phyloP scores from a whole-genome alignment of 2,329 filamentous ascomycete genomes.

The Monosporascus sp. region DNA sequence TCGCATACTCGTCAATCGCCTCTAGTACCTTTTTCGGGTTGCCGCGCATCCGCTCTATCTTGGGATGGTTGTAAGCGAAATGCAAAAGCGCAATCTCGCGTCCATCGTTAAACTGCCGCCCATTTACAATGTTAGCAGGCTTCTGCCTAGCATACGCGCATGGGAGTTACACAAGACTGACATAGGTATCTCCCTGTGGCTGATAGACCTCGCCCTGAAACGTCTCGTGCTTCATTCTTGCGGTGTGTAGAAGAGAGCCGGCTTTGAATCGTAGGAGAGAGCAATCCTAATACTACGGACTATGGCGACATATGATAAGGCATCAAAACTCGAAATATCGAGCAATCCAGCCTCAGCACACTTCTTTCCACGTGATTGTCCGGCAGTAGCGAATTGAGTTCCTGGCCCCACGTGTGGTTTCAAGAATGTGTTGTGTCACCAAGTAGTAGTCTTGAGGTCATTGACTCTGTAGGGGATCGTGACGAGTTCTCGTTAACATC shows the following conservation, averaged over 20 bases:
- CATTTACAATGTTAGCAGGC: background rate
- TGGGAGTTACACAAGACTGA: constrained; percentile 7
- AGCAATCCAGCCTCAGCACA: no score
- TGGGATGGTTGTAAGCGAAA: constrained; percentile 57
- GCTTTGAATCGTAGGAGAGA: background rate
- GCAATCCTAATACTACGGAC: no score
- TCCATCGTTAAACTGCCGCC: constrained; percentile 56
- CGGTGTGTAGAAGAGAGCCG: background rate
- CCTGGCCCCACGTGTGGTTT: background rate
- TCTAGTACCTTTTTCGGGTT: constrained; percentile 59
- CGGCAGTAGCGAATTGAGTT: background rate
- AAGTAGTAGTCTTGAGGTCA: constrained; percentile 14
- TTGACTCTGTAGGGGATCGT: constrained; percentile 5
- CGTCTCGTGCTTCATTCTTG: background rate
- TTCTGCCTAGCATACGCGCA: background rate
- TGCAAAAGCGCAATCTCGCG: constrained; percentile 69
- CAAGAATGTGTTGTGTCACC: constrained; percentile 9
- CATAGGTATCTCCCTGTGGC: constrained; percentile 35
- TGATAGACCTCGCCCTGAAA: constrained; percentile 37
- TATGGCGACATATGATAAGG: no score
- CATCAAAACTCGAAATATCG: no score
- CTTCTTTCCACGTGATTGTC: no score
- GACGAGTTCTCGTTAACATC: background rate
- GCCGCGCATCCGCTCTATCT: constrained; percentile 58
- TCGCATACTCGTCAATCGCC: constrained; percentile 65